Evolutionary conservation across 257 asterid species (phyloP), one percentile per base, ranked within the genome.

Genomic region (Fraxinus excelsior): DNA sequence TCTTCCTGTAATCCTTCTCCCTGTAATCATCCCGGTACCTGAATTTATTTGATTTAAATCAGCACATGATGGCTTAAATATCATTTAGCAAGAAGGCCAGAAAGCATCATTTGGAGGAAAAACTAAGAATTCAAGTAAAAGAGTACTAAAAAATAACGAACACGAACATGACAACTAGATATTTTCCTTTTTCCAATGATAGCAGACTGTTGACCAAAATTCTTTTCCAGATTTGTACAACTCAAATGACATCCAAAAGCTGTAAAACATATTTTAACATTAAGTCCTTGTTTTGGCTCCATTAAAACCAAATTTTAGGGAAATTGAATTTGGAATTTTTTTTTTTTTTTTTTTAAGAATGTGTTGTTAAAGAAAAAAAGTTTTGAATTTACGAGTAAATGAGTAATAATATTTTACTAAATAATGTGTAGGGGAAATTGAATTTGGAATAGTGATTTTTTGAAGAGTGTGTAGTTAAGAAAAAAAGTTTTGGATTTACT

Each of bases 1-100:
- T 90, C 91, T 80, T 88, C 71, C 91, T 80, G 72, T 82, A 74
- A 70, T 90, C 98, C 78, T 82, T 90, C 64, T 90, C 96, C 87
- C 86, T 83, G 76, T 86, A 46, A 29, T 87, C 91, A 82, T 88
- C 87, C 80, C 90, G 80, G 79, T 78, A 34, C 83, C 96, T 82
- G 70, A 51, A 71, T 34, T 21, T 21, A 40, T 28, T 16, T 62
- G 21, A 23, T 28, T 67, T 21, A 70, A 44, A 18, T 72, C 71
- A 73, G 37, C n/a, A 62, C 12, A 32, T 21, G 31, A 71, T 2
- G 0, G 16, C 34, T 26, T 13, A 28, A 44, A 10, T 53, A 44
- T 64, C 74, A 49, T 26, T 38, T 51, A 42, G 49, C 13, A 51
- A 34, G 70, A 51, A 60, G 29, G 34, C 14, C 13, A 28, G 40